phyloP scores from a whole-genome alignment of 306 rosid genomes.

The Quercus mongolica region DNA sequence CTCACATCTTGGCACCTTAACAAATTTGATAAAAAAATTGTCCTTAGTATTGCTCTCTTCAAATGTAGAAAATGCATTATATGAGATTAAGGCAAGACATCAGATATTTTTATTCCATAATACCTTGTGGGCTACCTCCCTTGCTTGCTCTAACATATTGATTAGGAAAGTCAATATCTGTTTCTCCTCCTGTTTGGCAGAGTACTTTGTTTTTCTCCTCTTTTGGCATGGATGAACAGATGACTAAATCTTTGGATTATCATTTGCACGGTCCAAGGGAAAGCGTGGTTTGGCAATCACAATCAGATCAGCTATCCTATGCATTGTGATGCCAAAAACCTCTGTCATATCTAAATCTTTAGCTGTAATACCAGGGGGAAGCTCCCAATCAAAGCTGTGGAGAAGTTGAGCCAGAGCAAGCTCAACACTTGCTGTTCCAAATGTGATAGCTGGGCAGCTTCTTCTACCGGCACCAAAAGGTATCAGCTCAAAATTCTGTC shows the following conservation, averaged over 20 bases:
- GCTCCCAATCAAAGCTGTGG: conserved; percentile 61
- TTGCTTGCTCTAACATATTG: no score
- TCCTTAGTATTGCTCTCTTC: no score
- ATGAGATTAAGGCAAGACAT: no score
- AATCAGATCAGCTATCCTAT: conserved; percentile 39
- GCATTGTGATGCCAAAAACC: conserved; percentile 66
- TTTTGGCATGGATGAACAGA: neutral
- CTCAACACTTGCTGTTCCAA: conserved; percentile 41
- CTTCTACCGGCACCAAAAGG: conserved; percentile 79
- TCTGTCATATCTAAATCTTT: conserved; percentile 56
- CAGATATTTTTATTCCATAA: no score
- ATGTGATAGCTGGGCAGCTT: conserved; percentile 49
- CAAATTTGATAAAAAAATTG: no score
- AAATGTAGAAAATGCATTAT: no score
- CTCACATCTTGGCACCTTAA: no score
- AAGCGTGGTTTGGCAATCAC: conserved; percentile 46
- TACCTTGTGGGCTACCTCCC: no score
- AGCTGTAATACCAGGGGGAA: conserved; percentile 43
- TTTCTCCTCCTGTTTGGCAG: no score
- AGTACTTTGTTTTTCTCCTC: no score
- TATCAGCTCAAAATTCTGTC: conserved; percentile 52
- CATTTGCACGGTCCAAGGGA: neutral
- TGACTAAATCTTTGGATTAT: conserved; percentile 1
- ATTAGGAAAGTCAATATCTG: no score
- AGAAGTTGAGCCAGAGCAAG: conserved; percentile 70